Base-by-base conservation (phyloP, 2,329 filamentous ascomycete genomes). In the Coniella vitis region DNA sequence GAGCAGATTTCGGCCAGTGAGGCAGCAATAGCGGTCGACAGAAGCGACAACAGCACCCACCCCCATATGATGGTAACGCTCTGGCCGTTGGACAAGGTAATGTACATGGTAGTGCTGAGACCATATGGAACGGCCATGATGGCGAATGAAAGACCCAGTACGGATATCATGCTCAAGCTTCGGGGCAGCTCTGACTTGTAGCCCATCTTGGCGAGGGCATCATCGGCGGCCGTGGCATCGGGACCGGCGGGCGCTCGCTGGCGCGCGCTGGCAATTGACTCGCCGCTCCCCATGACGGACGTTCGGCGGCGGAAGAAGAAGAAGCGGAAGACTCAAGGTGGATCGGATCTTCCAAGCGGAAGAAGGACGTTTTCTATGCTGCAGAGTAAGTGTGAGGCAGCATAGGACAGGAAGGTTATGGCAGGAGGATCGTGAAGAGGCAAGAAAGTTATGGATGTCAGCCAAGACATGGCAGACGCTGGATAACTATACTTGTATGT, bases 121-220 rank as follows among this genome's bases (percentile, higher is more conserved):
- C 83, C 83, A 56, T 82, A 85, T 1, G 81, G 81, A 10, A 82
- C 81, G 10, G 83, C 83, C 81, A 87, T 87, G 63, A 88, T 87
- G 45, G 83, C 84, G 60, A 87, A 87, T 38, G 81, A 85, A 55
- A 68, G 57, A 44, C 84, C 84, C 38, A 87, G 69, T 22, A 87
- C 79, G 59, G 79, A 83, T 58, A 86, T 9, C 52, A 86, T 86
- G 61, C 77, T 81, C 54, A 87, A 63, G 56, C 79, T 81, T 52
- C 83, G 73, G 14, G 83, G 82, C 38, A 87, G 61, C 61, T 86
- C 83, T 46, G 74, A 72, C 65, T 77, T 78, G 70, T 86, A 86
- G 45, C 83, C 83, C 79, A 86, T 80, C 56, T 73, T 74, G 52
- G 76, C 80, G 58, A 84, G 71, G 45, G 77, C 76, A 53, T 76